These are phyloP conservation scores for Phytophthora quininea DNA, from an alignment of 352 stramenopile genomes.

Conservation along the genomic window DNA sequence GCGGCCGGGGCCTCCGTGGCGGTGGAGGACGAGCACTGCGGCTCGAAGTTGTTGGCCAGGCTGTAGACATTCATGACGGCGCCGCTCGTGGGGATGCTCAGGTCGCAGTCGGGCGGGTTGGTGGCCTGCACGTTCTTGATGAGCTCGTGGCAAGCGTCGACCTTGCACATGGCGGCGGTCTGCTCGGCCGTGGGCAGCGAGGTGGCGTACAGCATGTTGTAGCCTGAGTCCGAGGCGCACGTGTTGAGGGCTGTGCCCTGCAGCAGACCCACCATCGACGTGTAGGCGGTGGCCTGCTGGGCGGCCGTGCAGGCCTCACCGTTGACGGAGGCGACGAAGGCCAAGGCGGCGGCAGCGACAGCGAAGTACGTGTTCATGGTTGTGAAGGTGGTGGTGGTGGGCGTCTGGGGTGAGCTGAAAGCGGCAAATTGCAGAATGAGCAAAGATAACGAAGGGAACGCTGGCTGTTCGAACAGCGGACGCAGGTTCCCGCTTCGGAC, in stretches of 20 bases:
- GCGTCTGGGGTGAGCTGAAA: constrained; percentile 11
- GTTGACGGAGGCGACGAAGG: constrained; percentile 36
- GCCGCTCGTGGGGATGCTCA: constrained; percentile 44
- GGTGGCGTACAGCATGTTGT: constrained; percentile 46
- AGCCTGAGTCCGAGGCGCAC: constrained; percentile 32
- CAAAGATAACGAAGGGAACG: neutral
- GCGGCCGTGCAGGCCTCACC: constrained; percentile 26
- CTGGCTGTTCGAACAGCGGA: constrained; percentile 16
- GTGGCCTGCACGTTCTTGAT: constrained; percentile 35
- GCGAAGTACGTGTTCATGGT: constrained; percentile 43
- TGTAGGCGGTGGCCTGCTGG: constrained; percentile 32
- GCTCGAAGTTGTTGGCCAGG: constrained; percentile 40
- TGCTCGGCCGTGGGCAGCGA: constrained; percentile 34
- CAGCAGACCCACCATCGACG: constrained; percentile 26
- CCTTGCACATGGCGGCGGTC: constrained; percentile 46
- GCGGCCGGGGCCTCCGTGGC: constrained; percentile 16
- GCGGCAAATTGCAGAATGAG: constrained; percentile 43
- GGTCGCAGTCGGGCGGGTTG: constrained; percentile 43
- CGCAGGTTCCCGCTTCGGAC: constrained; percentile 8
- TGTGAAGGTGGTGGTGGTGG: constrained; percentile 1
- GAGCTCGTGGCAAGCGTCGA: constrained; percentile 35
- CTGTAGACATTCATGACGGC: constrained; percentile 45
- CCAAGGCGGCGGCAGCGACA: constrained; percentile 28
- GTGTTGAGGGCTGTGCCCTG: constrained; percentile 14
- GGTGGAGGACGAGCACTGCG: constrained; percentile 25